Base-by-base conservation (phyloP, 2,329 filamentous ascomycete species). In the Aspergillus texensis region DNA sequence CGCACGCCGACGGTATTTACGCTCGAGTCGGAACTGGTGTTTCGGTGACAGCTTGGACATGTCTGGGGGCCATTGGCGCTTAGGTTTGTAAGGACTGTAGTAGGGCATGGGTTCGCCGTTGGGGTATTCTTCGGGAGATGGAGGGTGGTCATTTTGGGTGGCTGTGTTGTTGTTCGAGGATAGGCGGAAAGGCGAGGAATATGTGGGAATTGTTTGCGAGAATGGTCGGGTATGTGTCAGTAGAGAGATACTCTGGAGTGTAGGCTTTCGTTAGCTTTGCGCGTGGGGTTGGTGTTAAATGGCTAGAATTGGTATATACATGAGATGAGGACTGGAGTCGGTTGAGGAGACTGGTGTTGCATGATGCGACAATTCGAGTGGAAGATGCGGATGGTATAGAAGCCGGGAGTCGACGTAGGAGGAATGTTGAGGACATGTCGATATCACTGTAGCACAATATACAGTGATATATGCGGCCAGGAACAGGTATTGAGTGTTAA, bases 1-100 rank as follows among this genome's bases (percentile, higher is more conserved):
- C 57, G 85, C 80, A 59, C 88, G 83, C 58, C 88, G 81, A 41
- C 88, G 82, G 76, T 88, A 91, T 65, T 87, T 86, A 63, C 87
- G 84, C 77, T 91, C 88, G 55, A 90, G 83, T n/a, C 85, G 83
- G 78, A 90, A 89, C 72, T 90, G 86, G 71, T 90, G 86, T 72
- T 86, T 88, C n/a, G 81, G 80, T 1, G 87, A 86, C 57, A 90
- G 80, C 67, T 86, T 83, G 61, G 79, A 78, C 77, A 90, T 86
- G 72, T 89, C 86, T 8, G 88, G 88, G 48, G 88, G 88, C 88
- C 88, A 91, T 75, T 80, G 78, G 64, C 85, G 85, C 75, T 88
- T 87, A 43, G 85, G 85, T 66, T 80, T 82, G 78, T 85, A 89
- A 26, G 84, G 85, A 69, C 87, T 89, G 67, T 81, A 83, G 60